Evolutionary conservation across 2,329 filamentous ascomycete genomes (phyloP), one percentile per base, ranked within the genome.

Genomic region (Ascochyta fabae): DNA sequence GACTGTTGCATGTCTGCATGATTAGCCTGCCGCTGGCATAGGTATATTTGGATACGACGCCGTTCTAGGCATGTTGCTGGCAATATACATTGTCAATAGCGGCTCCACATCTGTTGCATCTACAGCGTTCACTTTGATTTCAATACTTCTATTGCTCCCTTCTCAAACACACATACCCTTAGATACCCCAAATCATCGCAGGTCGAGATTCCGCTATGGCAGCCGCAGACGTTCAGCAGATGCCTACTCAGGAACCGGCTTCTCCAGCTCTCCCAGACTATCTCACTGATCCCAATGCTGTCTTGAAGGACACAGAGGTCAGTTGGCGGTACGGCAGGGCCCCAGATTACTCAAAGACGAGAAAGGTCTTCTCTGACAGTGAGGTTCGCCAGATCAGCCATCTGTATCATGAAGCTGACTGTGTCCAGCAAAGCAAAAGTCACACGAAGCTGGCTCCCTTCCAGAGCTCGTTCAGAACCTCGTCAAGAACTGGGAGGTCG

Each of bases 401-500:
- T n/a, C 9, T 35, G 24, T 50, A 22, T 10, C 9, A 50, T 36
- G 19, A 34, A n/a, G 36, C 47, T 56, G 29, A 56, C 31, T 15
- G 7, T 2, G 12, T 8, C 2, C 41, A 89, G 86, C 83, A 48
- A 88, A 86, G 71, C 78, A 75, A 33, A 80, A 77, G 72, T 80
- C 74, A 64, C 87, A 89, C 70, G 73, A 75, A 41, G 77, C 84
- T 3, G 80, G 79, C 33, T 86, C 82, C 52, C 81, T 89, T 3
- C 81, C 84, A 13, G 75, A 81, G 44, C 80, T 89, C 4, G 86
- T 89, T 35, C 83, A 89, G 70, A 89, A 89, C 67, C 81, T 89
- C 1, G 86, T 89, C 68, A 89, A 89, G 77, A 89, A 89, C 71
- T 89, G 87, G 87, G 87, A 89, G 72, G 83, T 89, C 47, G 87